Evolutionary conservation across 768 basidiomycete species (phyloP), one percentile per base, ranked within the genome.

Genomic region (Termitomyces titanicus): DNA sequence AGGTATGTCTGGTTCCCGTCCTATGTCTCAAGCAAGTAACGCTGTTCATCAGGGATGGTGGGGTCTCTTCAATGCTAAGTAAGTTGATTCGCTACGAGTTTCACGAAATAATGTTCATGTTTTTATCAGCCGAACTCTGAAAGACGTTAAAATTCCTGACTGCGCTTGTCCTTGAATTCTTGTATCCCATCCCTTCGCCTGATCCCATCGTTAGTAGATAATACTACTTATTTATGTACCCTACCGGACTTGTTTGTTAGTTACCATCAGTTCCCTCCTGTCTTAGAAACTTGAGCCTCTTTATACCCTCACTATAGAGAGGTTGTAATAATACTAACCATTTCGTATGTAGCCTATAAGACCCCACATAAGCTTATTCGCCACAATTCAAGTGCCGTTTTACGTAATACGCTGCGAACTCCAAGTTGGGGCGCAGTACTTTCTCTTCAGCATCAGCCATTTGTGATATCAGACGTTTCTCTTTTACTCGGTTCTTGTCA

Each of bases 111-210:
- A 35, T 11, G 8, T 40, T 15, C 10, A 52, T 31, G 34, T 29
- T 11, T 17, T 51, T 39, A 51, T 9, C 53, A 91, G 88, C 70
- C 82, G 82, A 63, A 84, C 80, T 18, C 79, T 92, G 63, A 92
- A 92, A 73, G 72, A 77, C 57, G 67, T 92, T 57, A 85, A 68
- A 17, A 79, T 92, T 51, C 87, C 89, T 12, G 58, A 71, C 53
- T 93, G 90, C 64, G 10, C 64, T 33, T 49, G 24, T 25, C 24
- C 12, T 7, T 42, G 29, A 29, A 29, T 29, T 3, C 29, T 29
- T 29, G 29, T 29, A n/a, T n/a, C n/a, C n/a, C n/a, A n/a, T n/a
- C n/a, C n/a, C n/a, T n/a, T n/a, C n/a, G n/a, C n/a, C n/a, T n/a
- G n/a, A n/a, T 29, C 29, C 29, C 29, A 4, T 29, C 29, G 29